Evolutionary conservation across 2,329 filamentous ascomycete genomes (phyloP).

Genomic region (Aulographum hederae): DNA sequence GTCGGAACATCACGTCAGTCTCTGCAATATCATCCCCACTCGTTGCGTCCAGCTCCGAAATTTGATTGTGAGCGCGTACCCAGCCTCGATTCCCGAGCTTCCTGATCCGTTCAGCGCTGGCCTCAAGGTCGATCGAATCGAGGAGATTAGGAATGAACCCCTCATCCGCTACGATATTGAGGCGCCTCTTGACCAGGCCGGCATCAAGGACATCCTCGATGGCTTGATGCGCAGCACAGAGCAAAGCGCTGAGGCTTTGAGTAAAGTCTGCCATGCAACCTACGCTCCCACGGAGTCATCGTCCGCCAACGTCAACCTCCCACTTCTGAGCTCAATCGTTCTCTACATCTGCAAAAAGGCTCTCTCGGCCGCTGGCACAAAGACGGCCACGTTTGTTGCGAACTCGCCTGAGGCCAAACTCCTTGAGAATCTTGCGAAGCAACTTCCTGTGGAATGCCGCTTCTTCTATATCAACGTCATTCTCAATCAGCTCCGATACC

Average conservation of each 20-base stretch:
- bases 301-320: slow-evolving; percentile 1
- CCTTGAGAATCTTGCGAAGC: slow-evolving; percentile 58
- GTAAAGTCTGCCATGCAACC: background rate
- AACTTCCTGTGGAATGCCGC: slow-evolving; percentile 56
- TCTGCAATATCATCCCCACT: slow-evolving; percentile 65
- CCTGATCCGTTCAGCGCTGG: slow-evolving; percentile 56
- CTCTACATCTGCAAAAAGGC: slow-evolving; percentile 63
- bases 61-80: slow-evolving; percentile 66
- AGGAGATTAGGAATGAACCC: slow-evolving; percentile 54
- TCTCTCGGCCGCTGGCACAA: slow-evolving; percentile 38
- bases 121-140: slow-evolving; percentile 57
- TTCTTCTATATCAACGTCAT: slow-evolving; percentile 76
- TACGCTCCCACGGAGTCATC: slow-evolving; percentile 1
- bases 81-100: slow-evolving; percentile 49
- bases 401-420: slow-evolving; percentile 51
- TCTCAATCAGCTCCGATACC: slow-evolving; percentile 79
- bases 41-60: slow-evolving; percentile 82
- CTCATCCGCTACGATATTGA: slow-evolving; percentile 44
- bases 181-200: slow-evolving; percentile 28
- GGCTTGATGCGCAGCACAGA: slow-evolving; percentile 31
- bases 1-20: slow-evolving; percentile 64
- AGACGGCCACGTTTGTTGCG: slow-evolving; percentile 45
- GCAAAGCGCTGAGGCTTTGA: slow-evolving; percentile 40
- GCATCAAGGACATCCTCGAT: slow-evolving; percentile 36
- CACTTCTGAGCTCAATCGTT: slow-evolving; percentile 64